A percentile compares a stretch with the other conserved stretches of the same genome.
Evolutionary conservation across 225 moss, liverwort and hornwort genomes (phyloP).

Genomic region (Polytrichum commune): DNA sequence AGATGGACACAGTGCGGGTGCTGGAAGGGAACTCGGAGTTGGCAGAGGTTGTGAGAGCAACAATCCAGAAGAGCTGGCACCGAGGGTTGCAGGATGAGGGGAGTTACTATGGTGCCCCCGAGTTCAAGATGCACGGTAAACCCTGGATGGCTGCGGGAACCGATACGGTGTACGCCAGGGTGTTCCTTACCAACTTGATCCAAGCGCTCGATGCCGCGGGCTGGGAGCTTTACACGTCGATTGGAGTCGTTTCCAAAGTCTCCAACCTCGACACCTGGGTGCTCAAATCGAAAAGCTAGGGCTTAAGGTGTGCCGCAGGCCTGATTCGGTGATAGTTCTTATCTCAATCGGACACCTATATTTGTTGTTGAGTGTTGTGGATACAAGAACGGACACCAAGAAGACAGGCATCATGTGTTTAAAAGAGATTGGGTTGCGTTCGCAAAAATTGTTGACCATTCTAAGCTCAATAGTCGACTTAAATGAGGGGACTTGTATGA

Average conservation of each 20-base stretch:
- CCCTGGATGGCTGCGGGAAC: conserved; percentile 18
- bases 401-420: no score
- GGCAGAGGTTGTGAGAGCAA: conserved; percentile 19
- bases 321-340: no score
- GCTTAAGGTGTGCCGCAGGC: no score
- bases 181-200: conserved; percentile 16
- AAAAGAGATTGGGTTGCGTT: no score
- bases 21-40: conserved; percentile 37
- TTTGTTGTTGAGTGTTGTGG: no score
- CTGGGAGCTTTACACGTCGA: conserved; percentile 39
- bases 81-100: conserved; percentile 15
- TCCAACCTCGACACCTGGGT: no score
- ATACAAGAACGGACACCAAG: no score
- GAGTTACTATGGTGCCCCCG: background rate
- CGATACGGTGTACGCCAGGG: background rate
- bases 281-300: no score
- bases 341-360: no score
- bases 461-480: no score
- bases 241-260: background rate
- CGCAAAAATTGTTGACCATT: no score
- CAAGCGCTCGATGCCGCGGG: conserved; percentile 29
- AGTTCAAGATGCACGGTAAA: background rate
- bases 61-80: conserved; percentile 28
- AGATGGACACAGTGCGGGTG: conserved; percentile 37
- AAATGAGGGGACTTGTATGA: no score